Evolutionary conservation across 1,284 basidiomycete genomes (phyloP), one percentile per base, ranked within the genome.

Genomic region (Cutaneotrichosporon spelunceum): DNA sequence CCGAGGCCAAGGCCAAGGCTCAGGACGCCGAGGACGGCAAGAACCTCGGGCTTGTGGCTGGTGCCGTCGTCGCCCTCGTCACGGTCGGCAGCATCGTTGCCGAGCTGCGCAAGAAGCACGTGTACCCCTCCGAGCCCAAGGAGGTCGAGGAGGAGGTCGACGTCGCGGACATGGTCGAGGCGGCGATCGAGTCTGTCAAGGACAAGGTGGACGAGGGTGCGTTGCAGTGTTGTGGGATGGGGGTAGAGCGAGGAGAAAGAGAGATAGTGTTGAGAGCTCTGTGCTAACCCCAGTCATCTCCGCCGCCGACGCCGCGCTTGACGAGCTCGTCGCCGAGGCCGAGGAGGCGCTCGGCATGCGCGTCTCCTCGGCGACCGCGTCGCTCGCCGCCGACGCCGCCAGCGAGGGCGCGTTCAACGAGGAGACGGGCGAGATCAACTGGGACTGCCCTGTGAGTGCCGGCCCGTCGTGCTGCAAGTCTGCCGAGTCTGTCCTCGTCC

Each of bases 381-480:
- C 55, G 10, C 54, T 61, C 23, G 55, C 47, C 13, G 47, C 47
- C 14, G 58, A 67, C 48, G 60, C 66, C 3, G 61, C 63, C n/a
- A 53, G 45, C 56, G 72, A 81, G 66, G 80, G 82, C 14, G 84
- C 84, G 0, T 85, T 82, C 83, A 90, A 99, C 80, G 93, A 94
- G 23, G 91, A 87, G 68, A 99, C 95, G 0, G 95, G 95, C 55
- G 92, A 96, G 83, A 95, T 97, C 74, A 97, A 97, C 81, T 97
- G 93, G 93, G 93, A 95, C 77, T 97, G 93, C 76, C 91, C 93
- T 2, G 78, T 79, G 56, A 63, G 78, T 74, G 10, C 14, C 11
- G 3, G 16, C 10, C 4, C 45, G 27, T 6, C 26, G 26, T 54
- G 30, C 16, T 14, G 30, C 24, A n/a, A n/a, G n/a, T 36, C 34